Base-by-base conservation (phyloP, 1,284 basidiomycete species). In the Athelia sp. region DNA sequence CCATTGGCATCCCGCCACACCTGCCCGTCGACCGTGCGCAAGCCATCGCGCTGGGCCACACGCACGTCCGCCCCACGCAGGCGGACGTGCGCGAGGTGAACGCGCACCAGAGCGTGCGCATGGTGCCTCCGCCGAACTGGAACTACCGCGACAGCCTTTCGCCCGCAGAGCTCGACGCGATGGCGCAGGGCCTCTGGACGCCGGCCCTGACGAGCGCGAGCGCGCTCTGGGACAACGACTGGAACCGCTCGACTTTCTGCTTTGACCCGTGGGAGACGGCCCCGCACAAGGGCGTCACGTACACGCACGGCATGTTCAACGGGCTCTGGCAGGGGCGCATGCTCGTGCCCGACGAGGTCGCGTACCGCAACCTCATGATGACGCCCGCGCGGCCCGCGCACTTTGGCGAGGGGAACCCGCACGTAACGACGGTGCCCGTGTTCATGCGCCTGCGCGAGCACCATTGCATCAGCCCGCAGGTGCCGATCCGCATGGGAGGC, bases 71-170 rank as follows among this genome's bases (percentile, higher is more conserved):
- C 1, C 74, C 76, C 0, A 86, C 82, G 0, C 73, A 76, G 50
- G 82, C 75, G 31, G 86, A 88, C 62, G 69, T 85, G 21, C 59
- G 65, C 13, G 81, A 85, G 56, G 64, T 82, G 56, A 87, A 87
- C 53, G 59, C 66, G 2, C 36, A 40, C 19, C 36, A 64, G 55
- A 65, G 56, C 55, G 62, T 62, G 55, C 68, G 50, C 21, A 61
- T 64, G 3, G 31, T 40, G 15, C 61, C 46, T 29, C 53, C 51
- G 40, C 71, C 59, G 17, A 53, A 51, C 17, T 76, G 73, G 73
- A 67, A 76, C 38, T 76, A 74, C 70, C 60, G 66, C 35, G 62
- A 62, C 21, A 49, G 52, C 2, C 65, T 40, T 9, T 6, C 6
- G 8, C 29, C 48, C 13, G 9, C 48, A n/a, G n/a, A 40, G 36